Evolutionary conservation across 2,329 filamentous ascomycete species (phyloP).

Genomic region (Septoria linicola): DNA sequence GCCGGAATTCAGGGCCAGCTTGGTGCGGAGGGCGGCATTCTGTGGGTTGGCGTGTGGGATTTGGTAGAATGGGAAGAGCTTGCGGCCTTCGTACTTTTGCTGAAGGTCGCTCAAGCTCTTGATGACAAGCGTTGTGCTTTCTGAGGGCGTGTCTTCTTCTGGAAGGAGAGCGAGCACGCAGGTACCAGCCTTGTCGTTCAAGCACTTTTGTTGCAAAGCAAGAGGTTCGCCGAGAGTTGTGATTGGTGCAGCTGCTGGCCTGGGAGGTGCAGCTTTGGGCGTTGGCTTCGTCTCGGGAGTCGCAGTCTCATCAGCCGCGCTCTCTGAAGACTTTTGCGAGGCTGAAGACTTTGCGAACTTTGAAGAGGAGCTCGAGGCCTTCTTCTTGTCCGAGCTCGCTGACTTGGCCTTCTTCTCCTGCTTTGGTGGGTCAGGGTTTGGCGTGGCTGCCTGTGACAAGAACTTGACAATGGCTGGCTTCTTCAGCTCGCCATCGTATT

Average conservation of each 20-base stretch:
- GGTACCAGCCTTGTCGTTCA: slow-evolving; percentile 72
- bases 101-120: slow-evolving; percentile 68
- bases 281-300: slow-evolving; percentile 47
- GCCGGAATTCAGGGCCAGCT: slow-evolving; percentile 60
- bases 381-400: slow-evolving; percentile 48
- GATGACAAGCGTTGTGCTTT: slow-evolving; percentile 44
- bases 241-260: slow-evolving; percentile 60
- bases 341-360: slow-evolving; percentile 53
- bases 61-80: slow-evolving; percentile 80
- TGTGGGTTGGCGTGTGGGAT: slow-evolving; percentile 64
- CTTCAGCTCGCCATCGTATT: slow-evolving; percentile 80
- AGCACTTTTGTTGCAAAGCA: slow-evolving; percentile 68
- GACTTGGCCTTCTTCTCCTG: slow-evolving; percentile 46
- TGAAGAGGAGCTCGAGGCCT: slow-evolving; percentile 47
- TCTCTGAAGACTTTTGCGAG: slow-evolving; percentile 52
- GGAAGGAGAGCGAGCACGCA: slow-evolving; percentile 78
- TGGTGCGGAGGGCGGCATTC: slow-evolving; percentile 55
- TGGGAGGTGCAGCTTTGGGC: slow-evolving; percentile 51
- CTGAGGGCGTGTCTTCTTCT: slow-evolving; percentile 43
- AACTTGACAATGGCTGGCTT: slow-evolving; percentile 81
- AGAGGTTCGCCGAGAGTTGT: slow-evolving; percentile 62
- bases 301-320: slow-evolving; percentile 51
- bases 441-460: slow-evolving; percentile 72
- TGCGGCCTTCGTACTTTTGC: slow-evolving; percentile 69
- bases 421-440: slow-evolving; percentile 73